Conservation (phyloP, 495 filamentous ascomycete genomes). For the Trichoderma asperelloides region DNA sequence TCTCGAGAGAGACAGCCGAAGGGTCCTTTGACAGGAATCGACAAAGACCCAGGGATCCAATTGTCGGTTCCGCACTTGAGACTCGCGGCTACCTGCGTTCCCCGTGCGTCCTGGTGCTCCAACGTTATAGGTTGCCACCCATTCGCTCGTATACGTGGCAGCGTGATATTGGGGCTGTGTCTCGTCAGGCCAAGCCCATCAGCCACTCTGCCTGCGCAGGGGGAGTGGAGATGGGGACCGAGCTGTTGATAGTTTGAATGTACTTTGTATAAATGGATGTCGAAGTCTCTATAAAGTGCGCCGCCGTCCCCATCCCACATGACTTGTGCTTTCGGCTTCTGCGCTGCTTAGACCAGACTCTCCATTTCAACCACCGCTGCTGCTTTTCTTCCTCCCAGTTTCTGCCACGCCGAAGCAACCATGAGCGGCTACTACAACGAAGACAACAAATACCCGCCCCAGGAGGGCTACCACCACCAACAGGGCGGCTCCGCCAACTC, state of each 20-base stretch:
- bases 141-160: not conserved
- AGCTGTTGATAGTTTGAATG: not conserved
- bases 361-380: not conserved
- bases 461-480: not conserved
- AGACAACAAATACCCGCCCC: not conserved
- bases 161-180: conserved; percentile 5
- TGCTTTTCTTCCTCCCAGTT: not conserved
- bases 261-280: not conserved
- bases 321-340: not conserved
- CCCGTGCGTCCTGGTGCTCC: not conserved
- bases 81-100: not conserved
- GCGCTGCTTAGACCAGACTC: not conserved
- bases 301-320: not conserved
- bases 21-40: too few species aligned
- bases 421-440: conserved; percentile 1
- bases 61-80: too few species aligned
- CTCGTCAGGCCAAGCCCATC: not conserved
- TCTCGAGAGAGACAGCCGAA: too few species aligned
- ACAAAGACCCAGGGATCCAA: not conserved
- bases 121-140: not conserved
- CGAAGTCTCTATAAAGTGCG: not conserved
- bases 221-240: not conserved
- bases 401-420: not conserved
- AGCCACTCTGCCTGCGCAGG: conserved; percentile 2
- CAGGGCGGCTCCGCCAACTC: not conserved